Base-by-base conservation (phyloP, 2,329 filamentous ascomycete genomes). In the Pseudocercospora fuligena region DNA sequence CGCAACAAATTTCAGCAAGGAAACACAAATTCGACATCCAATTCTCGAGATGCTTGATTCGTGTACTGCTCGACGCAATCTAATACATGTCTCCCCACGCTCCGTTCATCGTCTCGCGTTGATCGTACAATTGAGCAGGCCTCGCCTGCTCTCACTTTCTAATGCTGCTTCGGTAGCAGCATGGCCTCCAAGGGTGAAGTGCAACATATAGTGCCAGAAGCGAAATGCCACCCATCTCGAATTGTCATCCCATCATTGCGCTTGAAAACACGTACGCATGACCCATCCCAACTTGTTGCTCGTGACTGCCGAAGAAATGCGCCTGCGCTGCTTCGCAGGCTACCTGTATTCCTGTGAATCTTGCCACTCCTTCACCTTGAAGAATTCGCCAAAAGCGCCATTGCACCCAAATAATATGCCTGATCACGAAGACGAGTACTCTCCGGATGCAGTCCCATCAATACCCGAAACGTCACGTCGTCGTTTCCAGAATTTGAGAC, bases 401-500 rank as follows among this genome's bases (percentile, higher is more conserved):
- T 25, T 40, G 16, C 29, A 19, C 16, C 31, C 23, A 33, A 47
- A 9, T 29, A 60, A 46, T 23, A 29, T 53, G 51, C 21, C 23
- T 57, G n/a, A 49, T 58, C 58, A 64, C 21, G 66, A 54, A 60
- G 66, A 54, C 56, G 66, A 66, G 31, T 62, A 25, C 27, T 64
- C 63, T 12, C 51, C 61, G 19, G 68, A 61, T 57, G 65, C 60
- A 23, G 60, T 43, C 7, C 53, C 54, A 23, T 68, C 60, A 6
- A 60, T 60, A 16, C 67, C 66, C 3, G 66, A 61, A n/a, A 58
- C 63, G 57, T 75, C 74, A 51, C 70, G 70, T 61, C 73, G 73
- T 68, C 75, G 76, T 69, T 75, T 76, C 77, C 77, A 79, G 61
- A 79, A 79, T 64, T 77, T 77, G 60, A 79, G 66, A 0, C 75